Percentiles rank a stretch among this genome's conserved stretches.
These are phyloP conservation scores for Cinnamomum micranthum DNA, from an alignment of 164 flowering plant species.

Conservation along the genomic window DNA sequence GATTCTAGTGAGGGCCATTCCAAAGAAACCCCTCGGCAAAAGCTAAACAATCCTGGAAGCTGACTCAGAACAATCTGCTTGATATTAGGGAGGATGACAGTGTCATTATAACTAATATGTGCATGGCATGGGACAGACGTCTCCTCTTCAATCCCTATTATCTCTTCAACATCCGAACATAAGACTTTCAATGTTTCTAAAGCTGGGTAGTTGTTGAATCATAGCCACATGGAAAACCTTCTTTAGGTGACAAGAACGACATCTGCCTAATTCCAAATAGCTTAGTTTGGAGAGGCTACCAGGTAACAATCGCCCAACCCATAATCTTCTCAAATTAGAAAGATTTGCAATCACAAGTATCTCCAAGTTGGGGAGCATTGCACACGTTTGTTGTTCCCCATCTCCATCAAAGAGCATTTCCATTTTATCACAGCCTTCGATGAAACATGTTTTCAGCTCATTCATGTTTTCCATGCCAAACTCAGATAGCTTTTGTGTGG, in stretches of 20 bases:
- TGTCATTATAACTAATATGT: neutral
- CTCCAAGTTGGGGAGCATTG: neutral
- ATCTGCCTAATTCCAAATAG: neutral
- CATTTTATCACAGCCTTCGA: neutral
- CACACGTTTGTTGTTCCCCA: neutral
- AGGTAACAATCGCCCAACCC: neutral
- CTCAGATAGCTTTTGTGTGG: neutral
- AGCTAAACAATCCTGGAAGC: neutral
- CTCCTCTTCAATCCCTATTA: neutral
- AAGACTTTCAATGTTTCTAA: neutral
- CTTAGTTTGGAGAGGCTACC: neutral
- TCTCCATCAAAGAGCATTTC: neutral
- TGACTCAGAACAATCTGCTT: neutral
- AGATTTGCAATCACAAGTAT: neutral
- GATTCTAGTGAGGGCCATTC: neutral
- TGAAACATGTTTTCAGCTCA: neutral
- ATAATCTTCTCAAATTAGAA: neutral
- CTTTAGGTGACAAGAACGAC: neutral
- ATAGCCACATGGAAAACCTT: neutral
- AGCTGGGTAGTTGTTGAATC: neutral
- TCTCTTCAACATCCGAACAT: neutral
- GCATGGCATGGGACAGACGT: neutral
- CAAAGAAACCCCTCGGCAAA: neutral
- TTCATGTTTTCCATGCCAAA: neutral
- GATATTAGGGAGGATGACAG: neutral